phyloP scores from a whole-genome alignment of 225 moss, liverwort and hornwort species.

The Asterella californica region DNA sequence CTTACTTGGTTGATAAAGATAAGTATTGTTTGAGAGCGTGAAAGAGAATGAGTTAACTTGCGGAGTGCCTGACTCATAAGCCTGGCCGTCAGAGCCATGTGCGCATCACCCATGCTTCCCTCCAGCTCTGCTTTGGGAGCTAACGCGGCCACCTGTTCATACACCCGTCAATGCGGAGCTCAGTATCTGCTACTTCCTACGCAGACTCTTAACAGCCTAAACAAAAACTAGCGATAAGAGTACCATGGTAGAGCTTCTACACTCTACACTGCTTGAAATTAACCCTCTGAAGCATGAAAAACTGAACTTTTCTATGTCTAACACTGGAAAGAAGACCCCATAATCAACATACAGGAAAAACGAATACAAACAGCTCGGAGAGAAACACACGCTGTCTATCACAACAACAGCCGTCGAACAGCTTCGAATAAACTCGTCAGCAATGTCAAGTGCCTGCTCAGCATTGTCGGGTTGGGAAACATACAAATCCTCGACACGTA shows the following conservation, averaged over 20 bases:
- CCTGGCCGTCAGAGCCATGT: conserved; percentile 81
- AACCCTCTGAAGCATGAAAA: background rate
- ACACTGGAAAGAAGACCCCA: background rate
- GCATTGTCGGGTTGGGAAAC: conserved; percentile 81
- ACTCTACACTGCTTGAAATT: background rate
- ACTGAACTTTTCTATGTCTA: background rate
- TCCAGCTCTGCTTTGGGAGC: conserved; percentile 86
- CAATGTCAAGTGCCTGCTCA: conserved; percentile 72
- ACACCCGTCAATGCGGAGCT: background rate
- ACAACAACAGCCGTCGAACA: conserved; percentile 66
- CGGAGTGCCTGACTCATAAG: conserved; percentile 87
- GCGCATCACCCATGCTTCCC: conserved; percentile 75
- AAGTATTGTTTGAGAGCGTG: conserved; percentile 60
- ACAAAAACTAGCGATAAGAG: background rate
- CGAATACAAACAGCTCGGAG: conserved; percentile 16
- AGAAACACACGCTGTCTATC: conserved; percentile 67
- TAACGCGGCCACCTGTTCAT: conserved; percentile 71
- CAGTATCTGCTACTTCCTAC: background rate
- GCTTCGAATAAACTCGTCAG: conserved; percentile 71
- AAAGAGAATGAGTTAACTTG: conserved; percentile 70
- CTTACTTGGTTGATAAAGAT: conserved; percentile 80
- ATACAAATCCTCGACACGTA: conserved; percentile 55
- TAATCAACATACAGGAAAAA: background rate
- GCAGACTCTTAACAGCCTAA: background rate
- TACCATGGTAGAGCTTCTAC: background rate